Base-by-base conservation (phyloP, 305 asterid species). In the Fraxinus paxiana region DNA sequence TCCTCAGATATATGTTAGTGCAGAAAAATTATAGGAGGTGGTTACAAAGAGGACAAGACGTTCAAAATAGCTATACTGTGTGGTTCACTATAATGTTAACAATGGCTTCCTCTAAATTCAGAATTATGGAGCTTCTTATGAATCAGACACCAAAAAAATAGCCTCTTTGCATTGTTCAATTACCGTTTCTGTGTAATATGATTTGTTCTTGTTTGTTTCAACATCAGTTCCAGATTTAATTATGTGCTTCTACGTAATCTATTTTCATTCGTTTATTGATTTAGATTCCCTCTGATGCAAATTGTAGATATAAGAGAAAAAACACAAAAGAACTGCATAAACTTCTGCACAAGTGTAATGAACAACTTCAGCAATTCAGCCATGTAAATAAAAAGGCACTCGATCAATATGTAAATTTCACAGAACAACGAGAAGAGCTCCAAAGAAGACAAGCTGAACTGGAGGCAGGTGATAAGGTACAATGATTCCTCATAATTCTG, bases 381-480 rank as follows among this genome's bases (percentile, higher is more conserved):
- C 99, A 96, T 86, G 99, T 96, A 83, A 96, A 96, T 87, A 96
- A 96, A 85, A 96, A 96, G 85, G 99, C 99, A 48, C 97, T 94
- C 41, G 99, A 96, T 86, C 99, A 96, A 81, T 96, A 94, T 88
- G 94, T 94, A 73, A 96, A 93, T 87, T 94, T 96, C 88, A 94
- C 98, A 17, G 99, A 96, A 85, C 98, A 94, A 82, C 87, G 98
- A 79, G 99, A 96, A 85, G 97, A 93, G 90, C 95, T 94, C 65
- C 98, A 94, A 91, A 87, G 87, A 82, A 88, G 98, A 82, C 98
- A 94, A 87, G 97, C 97, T 13, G 99, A 96, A 91, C 83, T 94
- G 82, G 96, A 94, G 90, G 95, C 97, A 63, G 99, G 98, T 77
- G 98, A 96, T 86, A 97, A 90, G 97, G 99, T 96, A 86, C 77